A percentile compares a stretch with the other conserved stretches of the same genome.
Conservation (phyloP, 2,329 filamentous ascomycete genomes). For the Chaetomiaceae sp. region DNA sequence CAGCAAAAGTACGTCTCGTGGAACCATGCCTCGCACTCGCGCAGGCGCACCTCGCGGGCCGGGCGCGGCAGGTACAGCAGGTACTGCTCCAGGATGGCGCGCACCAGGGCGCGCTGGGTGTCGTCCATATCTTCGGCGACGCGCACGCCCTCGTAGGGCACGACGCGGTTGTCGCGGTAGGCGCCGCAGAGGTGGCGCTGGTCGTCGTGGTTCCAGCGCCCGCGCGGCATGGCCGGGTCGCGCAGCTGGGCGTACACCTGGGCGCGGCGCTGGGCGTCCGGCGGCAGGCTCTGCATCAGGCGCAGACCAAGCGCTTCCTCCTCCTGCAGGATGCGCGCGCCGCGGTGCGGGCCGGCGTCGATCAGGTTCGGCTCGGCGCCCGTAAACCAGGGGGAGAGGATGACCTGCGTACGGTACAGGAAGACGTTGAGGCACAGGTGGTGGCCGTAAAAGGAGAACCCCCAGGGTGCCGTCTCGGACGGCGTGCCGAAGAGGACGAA, state of each 20-base stretch:
- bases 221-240: conserved; percentile 59
- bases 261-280: conserved; percentile 41
- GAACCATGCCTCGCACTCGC: conserved; percentile 49
- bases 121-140: conserved; percentile 42
- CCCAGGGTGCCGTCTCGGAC: conserved; percentile 56
- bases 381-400: conserved; percentile 69
- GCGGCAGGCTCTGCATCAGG: conserved; percentile 59
- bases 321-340: conserved; percentile 58
- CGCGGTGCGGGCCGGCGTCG: conserved; percentile 55
- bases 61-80: conserved; percentile 58
- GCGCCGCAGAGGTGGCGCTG: conserved; percentile 73
- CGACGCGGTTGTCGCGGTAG: conserved; percentile 69
- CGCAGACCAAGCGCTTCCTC: conserved; percentile 60
- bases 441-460: conserved; percentile 70
- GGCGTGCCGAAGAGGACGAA: conserved; percentile 65
- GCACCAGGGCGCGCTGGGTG: conserved; percentile 48
- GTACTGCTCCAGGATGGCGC: conserved; percentile 56
- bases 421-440: conserved; percentile 70
- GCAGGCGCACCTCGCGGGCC: conserved; percentile 49
- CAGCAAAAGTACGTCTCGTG: conserved; percentile 73
- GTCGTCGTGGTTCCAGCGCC: conserved; percentile 75
- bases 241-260: conserved; percentile 54
- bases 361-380: conserved; percentile 75
- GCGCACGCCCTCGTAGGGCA: conserved; percentile 64
- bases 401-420: conserved; percentile 57